Base-by-base conservation (phyloP, 2,329 filamentous ascomycete species). In the Sporothrix globosa region DNA sequence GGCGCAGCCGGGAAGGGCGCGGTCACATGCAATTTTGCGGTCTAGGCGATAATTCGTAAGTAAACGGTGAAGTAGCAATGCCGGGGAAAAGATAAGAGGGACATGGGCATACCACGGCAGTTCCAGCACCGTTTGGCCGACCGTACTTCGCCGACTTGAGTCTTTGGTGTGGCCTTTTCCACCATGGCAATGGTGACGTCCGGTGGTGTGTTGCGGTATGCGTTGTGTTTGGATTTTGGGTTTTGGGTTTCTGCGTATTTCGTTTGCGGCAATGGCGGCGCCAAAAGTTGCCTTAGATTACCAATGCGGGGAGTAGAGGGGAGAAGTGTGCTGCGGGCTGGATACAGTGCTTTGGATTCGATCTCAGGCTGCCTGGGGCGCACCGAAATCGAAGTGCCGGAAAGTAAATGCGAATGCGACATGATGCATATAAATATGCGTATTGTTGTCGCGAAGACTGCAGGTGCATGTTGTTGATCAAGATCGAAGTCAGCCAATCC, bases 11-110 rank as follows among this genome's bases (percentile, higher is more conserved):
- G 73, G 73, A 10, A 73, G 66, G 1, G 73, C 60, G n/a, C 69
- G 68, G 53, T 74, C 73, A 39, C 73, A 74, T 2, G 71, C 66
- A 41, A 72, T 72, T 17, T 72, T 73, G 34, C 70, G 71, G 66
- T 69, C 73, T 74, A 13, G 14, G 11, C 11, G 27, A 19, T 24
- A 30, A 44, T 21, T 17, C 50, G 46, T 24, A 4, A 2, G 44
- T 19, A 41, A n/a, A 30, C 24, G 3, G 5, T 14, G 3, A 50
- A 19, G 34, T n/a, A 27, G 11, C 6, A 30, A 48, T 30, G 4
- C 2, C 24, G 21, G 14, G 11, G 21, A 19, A 21, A 44, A 39
- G 34, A 27, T 1, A 27, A 39, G 5, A 17, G 14, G 21, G 10
- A 41, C 2, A 41, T 1, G 39, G 4, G 54, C 69, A 3, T 44